Base-by-base conservation (phyloP, 202 grass and related monocot genomes). In the Panicum hallii region DNA sequence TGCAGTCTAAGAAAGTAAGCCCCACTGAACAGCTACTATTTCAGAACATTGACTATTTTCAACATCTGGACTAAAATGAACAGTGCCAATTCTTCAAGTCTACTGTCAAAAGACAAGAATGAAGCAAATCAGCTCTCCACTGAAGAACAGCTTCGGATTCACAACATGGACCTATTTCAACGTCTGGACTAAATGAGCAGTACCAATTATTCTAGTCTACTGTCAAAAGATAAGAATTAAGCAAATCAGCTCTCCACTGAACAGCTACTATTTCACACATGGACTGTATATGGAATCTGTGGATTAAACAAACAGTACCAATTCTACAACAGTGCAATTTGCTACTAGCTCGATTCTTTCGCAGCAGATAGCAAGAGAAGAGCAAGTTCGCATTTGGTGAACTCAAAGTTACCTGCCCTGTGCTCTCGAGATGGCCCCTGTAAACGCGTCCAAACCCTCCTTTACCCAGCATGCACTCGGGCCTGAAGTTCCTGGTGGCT, bases 361-460 rank as follows among this genome's bases (percentile, higher is more conserved):
- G 49, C 9, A 79, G 20, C 4, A 54, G 23, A 78, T 57, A 57
- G 40, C 28, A 74, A 75, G 74, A 79, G 79, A 57, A 42, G 23
- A 60, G 6, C 17, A 77, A 45, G 41, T 20, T 45, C 22, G 0
- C 52, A 78, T 9, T 84, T 74, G n/a, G 1, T 10, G 17, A 53
- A 77, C 28, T 36, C 74, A 20, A 73, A 86, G 52, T 80, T 87
- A 97, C 95, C 92, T 94, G 95, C 63, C 92, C 89, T 30, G 92
- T 93, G 61, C 84, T 94, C 72, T 97, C 95, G 5, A 97, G 82
- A 16, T 67, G 82, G 4, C 95, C 95, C 84, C 88, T 91, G 86
- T 97, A 97, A 84, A 97, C 95, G 52, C 88, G 90, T 38, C 95
- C 95, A 66, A 97, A 97, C 5, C 95, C 95, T 63, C 95, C 95